These are phyloP conservation scores for Colletotrichum caudatum DNA, from an alignment of 2,329 filamentous ascomycete genomes.

Conservation along the genomic window DNA sequence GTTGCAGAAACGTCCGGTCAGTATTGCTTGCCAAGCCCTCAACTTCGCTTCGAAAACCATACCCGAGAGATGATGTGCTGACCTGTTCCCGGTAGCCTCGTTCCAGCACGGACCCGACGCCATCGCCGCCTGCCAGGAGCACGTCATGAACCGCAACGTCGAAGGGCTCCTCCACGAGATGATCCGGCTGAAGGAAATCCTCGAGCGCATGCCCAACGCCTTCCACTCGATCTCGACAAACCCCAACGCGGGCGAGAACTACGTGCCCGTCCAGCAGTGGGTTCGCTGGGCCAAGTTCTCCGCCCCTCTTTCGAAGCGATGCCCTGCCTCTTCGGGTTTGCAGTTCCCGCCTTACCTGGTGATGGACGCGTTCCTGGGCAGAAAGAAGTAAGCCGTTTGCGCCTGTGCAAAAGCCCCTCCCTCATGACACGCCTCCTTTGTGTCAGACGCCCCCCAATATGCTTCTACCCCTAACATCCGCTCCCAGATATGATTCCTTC, in stretches of 20 bases:
- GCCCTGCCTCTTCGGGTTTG: slow-evolving; percentile 63
- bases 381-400: slow-evolving; percentile 52
- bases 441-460: accelerated
- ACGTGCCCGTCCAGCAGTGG: slow-evolving; percentile 61
- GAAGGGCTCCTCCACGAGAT: slow-evolving; percentile 63
- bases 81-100: slow-evolving; percentile 51
- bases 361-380: slow-evolving; percentile 67
- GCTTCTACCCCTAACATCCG: neutral
- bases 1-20: slow-evolving; percentile 60
- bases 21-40: neutral
- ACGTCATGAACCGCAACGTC: slow-evolving; percentile 63
- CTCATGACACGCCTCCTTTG: neutral
- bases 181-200: slow-evolving; percentile 64
- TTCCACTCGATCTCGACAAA: slow-evolving; percentile 67
- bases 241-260: slow-evolving; percentile 63
- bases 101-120: slow-evolving; percentile 64
- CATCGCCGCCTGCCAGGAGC: slow-evolving; percentile 65
- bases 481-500: slow-evolving; percentile 58
- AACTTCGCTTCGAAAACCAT: neutral
- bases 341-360: slow-evolving; percentile 66
- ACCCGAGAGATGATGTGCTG: neutral
- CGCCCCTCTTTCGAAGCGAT: slow-evolving; percentile 61
- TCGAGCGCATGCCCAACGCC: slow-evolving; percentile 65
- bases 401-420: accelerated
- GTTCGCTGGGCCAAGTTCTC: slow-evolving; percentile 64